These are phyloP conservation scores for Elsinoe australis DNA, from an alignment of 2,329 filamentous ascomycete species.

Conservation along the genomic window DNA sequence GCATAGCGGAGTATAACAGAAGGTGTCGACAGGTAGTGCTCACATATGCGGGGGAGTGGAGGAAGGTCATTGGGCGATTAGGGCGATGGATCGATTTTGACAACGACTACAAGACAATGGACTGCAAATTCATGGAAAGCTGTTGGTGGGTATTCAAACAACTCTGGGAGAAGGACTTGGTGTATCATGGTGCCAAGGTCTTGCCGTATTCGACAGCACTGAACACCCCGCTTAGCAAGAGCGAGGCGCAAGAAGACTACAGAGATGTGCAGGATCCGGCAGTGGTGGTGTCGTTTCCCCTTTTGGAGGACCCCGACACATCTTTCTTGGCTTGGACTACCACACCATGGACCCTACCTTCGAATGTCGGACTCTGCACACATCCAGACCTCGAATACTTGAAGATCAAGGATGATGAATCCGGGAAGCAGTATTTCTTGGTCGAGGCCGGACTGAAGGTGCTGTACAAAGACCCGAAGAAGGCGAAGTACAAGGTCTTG, in stretches of 20 bases:
- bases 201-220: conserved; percentile 93
- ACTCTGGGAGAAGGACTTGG: conserved; percentile 78
- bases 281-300: conserved; percentile 78
- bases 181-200: conserved; percentile 84
- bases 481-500: conserved; percentile 80
- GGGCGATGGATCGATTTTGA: conserved; percentile 98
- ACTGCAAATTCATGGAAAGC: conserved; percentile 90
- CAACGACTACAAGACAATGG: conserved; percentile 97
- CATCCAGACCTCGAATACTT: conserved; percentile 81
- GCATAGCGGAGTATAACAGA: conserved; percentile 81
- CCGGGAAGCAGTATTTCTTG: conserved; percentile 76
- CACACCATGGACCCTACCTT: conserved; percentile 79
- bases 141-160: conserved; percentile 97
- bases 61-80: conserved; percentile 74
- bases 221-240: conserved; percentile 84
- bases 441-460: conserved; percentile 73
- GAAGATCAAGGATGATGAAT: conserved; percentile 75
- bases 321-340: conserved; percentile 81
- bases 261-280: conserved; percentile 88
- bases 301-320: conserved; percentile 64
- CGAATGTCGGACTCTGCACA: conserved; percentile 67
- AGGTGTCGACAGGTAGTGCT: conserved; percentile 92
- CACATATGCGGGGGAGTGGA: conserved; percentile 81
- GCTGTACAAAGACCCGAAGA: conserved; percentile 91
- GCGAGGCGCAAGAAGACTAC: conserved; percentile 91